phyloP scores from a whole-genome alignment of 306 rosid genomes.

The Castanea mollissima region DNA sequence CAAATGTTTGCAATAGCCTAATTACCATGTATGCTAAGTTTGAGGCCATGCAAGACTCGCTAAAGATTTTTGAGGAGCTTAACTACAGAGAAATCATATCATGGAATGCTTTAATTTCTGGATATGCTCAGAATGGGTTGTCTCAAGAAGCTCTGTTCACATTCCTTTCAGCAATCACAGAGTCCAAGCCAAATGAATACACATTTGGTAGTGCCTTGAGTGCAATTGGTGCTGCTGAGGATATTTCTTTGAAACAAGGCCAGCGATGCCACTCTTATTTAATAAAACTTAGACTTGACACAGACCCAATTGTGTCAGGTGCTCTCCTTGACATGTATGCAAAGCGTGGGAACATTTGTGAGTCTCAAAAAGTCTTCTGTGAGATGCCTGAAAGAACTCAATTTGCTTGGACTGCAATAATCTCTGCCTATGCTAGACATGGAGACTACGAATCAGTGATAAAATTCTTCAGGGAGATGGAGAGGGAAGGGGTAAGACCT shows the following conservation, averaged over 20 bases:
- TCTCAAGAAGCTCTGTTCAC: constrained; percentile 60
- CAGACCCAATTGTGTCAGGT: constrained; percentile 55
- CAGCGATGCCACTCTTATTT: constrained; percentile 68
- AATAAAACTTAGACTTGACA: constrained; percentile 59
- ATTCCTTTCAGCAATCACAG: constrained; percentile 48
- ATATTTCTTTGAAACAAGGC: constrained; percentile 67
- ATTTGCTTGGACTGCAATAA: constrained; percentile 77
- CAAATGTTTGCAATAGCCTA: constrained; percentile 63
- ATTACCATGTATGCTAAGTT: constrained; percentile 88
- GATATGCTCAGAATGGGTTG: constrained; percentile 71
- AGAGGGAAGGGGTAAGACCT: constrained; percentile 47
- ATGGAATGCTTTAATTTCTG: constrained; percentile 88
- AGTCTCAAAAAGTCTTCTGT: constrained; percentile 58
- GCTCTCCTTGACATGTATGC: constrained; percentile 88
- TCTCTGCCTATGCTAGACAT: constrained; percentile 73
- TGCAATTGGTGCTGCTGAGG: constrained; percentile 70
- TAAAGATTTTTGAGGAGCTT: constrained; percentile 75
- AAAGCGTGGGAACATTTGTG: constrained; percentile 68
- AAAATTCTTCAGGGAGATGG: constrained; percentile 60
- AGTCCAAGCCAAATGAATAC: constrained; percentile 69
- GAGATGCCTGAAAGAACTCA: constrained; percentile 54
- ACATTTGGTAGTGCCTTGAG: constrained; percentile 85
- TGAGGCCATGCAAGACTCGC: constrained; percentile 54
- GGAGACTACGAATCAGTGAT: constrained; percentile 65
- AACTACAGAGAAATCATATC: constrained; percentile 54